These are phyloP conservation scores for Cavenderia fasciculata DNA, from an alignment of 78 protist genomes.

Conservation along the genomic window DNA sequence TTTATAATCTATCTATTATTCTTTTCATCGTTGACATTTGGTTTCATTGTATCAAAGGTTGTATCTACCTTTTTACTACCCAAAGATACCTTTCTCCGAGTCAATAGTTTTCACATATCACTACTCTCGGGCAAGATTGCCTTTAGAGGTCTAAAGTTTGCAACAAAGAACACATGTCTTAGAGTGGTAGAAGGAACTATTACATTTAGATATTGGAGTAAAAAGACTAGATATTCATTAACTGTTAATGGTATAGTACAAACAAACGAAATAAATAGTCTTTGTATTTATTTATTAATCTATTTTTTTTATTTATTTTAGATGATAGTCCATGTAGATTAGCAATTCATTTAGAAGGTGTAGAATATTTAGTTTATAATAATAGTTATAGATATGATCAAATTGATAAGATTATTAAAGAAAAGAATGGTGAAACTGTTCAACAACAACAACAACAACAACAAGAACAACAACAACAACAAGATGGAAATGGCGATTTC, in stretches of 20 bases:
- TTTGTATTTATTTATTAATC: neutral
- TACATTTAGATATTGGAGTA: conserved; percentile 58
- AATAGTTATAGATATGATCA: conserved; percentile 65
- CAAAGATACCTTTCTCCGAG: conserved; percentile 28
- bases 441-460: neutral
- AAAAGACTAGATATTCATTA: conserved; percentile 29
- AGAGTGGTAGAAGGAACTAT: conserved; percentile 52
- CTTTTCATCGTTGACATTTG: conserved; percentile 57
- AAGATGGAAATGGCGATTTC: neutral
- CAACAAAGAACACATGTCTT: conserved; percentile 57
- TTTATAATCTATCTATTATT: conserved; percentile 56
- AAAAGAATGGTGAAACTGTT: neutral
- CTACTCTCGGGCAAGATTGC: conserved; percentile 41
- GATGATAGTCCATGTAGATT: conserved; percentile 44
- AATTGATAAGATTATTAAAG: conserved; percentile 33
- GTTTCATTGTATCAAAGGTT: conserved; percentile 50
- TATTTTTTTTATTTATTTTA: neutral
- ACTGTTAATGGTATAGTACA: conserved; percentile 16
- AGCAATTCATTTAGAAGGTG: conserved; percentile 37
- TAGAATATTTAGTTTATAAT: conserved; percentile 71
- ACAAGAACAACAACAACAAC: conserved; percentile 5
- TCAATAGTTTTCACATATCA: conserved; percentile 48
- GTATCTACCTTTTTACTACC: conserved; percentile 47
- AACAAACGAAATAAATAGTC: too few species aligned
- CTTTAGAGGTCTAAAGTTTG: conserved; percentile 55